phyloP scores from a whole-genome alignment of 2,329 filamentous ascomycete species.

The Trichoderma sp. region DNA sequence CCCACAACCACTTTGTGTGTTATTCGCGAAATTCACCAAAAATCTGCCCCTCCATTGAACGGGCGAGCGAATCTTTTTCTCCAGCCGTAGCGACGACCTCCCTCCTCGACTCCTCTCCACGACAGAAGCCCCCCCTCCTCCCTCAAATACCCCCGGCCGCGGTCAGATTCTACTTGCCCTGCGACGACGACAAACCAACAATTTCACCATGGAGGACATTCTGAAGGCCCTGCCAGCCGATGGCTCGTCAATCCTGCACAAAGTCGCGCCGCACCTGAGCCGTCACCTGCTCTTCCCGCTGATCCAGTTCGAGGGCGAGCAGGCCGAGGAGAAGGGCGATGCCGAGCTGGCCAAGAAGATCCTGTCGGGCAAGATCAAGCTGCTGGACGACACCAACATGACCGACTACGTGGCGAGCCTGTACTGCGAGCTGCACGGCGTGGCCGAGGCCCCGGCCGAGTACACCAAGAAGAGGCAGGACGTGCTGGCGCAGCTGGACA shows the following conservation, averaged over 20 bases:
- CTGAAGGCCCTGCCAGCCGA: conserved; percentile 60
- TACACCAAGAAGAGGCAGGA: conserved; percentile 88
- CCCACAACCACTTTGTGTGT: conserved; percentile 43
- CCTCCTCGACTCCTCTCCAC: not conserved
- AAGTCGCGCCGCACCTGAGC: conserved; percentile 89
- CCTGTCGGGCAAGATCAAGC: conserved; percentile 84
- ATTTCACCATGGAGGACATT: conserved; percentile 45
- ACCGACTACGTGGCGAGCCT: conserved; percentile 93
- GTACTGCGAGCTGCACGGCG: conserved; percentile 84
- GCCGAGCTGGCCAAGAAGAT: conserved; percentile 66
- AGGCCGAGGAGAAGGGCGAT: conserved; percentile 74
- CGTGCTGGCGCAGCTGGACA: conserved; percentile 79
- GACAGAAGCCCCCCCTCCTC: not conserved
- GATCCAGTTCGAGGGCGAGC: conserved; percentile 84
- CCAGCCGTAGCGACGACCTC: conserved; percentile 13
- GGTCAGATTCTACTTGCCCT: conserved; percentile 8
- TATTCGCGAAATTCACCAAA: conserved; percentile 48
- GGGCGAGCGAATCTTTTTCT: conserved; percentile 35
- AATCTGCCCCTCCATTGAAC: conserved; percentile 46
- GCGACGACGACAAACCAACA: not conserved
- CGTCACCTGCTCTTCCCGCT: conserved; percentile 95
- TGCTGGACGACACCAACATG: conserved; percentile 98
- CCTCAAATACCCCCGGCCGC: not conserved
- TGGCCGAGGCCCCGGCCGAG: conserved; percentile 76
- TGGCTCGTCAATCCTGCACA: conserved; percentile 80